phyloP scores from a whole-genome alignment of 495 filamentous ascomycete genomes.

The Penicillium crystallinum region DNA sequence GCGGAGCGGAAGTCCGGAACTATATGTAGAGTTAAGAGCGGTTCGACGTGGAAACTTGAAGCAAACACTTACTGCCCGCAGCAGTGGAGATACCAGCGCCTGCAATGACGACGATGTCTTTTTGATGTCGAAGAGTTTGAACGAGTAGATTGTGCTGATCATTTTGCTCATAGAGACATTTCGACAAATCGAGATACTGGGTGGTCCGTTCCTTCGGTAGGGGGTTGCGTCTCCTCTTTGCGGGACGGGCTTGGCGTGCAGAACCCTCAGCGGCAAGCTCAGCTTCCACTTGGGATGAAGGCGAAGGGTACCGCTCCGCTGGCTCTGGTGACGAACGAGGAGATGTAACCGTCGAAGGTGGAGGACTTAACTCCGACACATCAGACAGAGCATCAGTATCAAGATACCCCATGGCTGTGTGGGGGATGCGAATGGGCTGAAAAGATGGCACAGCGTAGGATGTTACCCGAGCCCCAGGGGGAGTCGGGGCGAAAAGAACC shows the following conservation, averaged over 20 bases:
- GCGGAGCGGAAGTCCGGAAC: constrained; percentile 96
- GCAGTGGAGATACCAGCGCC: constrained; percentile 95
- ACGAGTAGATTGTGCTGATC: constrained; percentile 62
- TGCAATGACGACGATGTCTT: constrained; percentile 94
- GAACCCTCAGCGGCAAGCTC: constrained; percentile 31
- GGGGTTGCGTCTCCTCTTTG: constrained; percentile 66
- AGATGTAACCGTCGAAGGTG: constrained; percentile 34
- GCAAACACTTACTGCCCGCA: constrained; percentile 74
- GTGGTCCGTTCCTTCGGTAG: constrained; percentile 70
- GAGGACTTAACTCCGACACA: constrained; percentile 53
- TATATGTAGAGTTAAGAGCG: constrained; percentile 30
- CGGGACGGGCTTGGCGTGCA: constrained; percentile 54
- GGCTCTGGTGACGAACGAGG: constrained; percentile 53
- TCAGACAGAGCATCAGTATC: constrained; percentile 33
- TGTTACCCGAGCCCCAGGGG: constrained; percentile 1
- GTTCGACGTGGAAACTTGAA: constrained; percentile 53
- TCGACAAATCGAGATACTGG: constrained; percentile 65
- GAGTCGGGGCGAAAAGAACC: constrained; percentile 1
- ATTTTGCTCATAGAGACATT: constrained; percentile 45
- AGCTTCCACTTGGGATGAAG: constrained; percentile 49
- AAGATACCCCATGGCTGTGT: constrained; percentile 30
- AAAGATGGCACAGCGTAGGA: background rate
- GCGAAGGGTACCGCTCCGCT: constrained; percentile 49
- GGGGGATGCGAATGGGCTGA: constrained; percentile 3
- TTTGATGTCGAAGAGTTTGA: constrained; percentile 75